Evolutionary conservation across 257 asterid species (phyloP).

Genomic region (Haberlea rhodopensis): DNA sequence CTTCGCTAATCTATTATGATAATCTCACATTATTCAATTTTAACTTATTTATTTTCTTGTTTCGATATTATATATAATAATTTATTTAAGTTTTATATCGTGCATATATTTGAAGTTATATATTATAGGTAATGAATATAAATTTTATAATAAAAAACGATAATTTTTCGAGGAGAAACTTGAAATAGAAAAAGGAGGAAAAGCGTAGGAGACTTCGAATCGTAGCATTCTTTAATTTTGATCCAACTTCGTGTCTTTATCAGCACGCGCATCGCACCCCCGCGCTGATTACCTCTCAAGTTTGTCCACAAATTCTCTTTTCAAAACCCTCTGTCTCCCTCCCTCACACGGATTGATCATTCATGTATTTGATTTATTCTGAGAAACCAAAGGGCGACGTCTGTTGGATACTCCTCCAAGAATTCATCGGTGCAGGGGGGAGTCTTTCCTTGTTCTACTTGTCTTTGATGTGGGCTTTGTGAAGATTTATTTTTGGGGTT

Average conservation of each 20-base stretch:
- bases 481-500: slow-evolving; percentile 30
- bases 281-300: background rate
- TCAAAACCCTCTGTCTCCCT: background rate
- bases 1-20: too few relatives aligned
- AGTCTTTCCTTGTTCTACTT: slow-evolving; percentile 9
- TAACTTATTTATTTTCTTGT: too few relatives aligned
- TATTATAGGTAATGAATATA: too few relatives aligned
- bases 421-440: slow-evolving; percentile 22
- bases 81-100: too few relatives aligned
- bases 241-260: background rate
- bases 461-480: slow-evolving; percentile 28
- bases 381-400: background rate
- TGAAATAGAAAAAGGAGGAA: too few relatives aligned
- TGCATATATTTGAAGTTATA: too few relatives aligned
- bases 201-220: background rate
- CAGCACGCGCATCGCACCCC: background rate
- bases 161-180: too few relatives aligned
- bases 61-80: too few relatives aligned
- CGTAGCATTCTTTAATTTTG: too few relatives aligned
- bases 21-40: too few relatives aligned
- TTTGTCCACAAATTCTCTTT: background rate
- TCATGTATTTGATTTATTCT: background rate
- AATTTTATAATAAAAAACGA: too few relatives aligned
- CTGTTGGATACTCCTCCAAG: background rate
- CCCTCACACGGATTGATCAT: background rate